phyloP scores from a whole-genome alignment of 2,329 filamentous ascomycete genomes.

The Fusarium sp. region DNA sequence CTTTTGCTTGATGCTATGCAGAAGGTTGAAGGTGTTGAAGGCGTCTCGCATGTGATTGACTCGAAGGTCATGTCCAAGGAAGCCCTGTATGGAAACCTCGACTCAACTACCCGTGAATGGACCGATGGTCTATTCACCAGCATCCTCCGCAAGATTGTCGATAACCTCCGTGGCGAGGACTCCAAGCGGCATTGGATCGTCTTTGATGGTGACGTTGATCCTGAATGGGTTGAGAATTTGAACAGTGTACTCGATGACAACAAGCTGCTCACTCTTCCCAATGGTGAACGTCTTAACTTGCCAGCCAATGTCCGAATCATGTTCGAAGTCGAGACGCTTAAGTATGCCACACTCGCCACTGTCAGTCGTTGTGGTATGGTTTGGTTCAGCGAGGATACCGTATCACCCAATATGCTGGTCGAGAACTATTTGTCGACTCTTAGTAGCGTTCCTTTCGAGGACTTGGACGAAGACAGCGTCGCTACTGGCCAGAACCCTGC shows the following conservation, averaged over 20 bases:
- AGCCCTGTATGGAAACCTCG: conserved; percentile 92
- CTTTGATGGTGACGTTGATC: conserved; percentile 98
- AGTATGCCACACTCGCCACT: conserved; percentile 97
- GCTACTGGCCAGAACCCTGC: conserved; percentile 80
- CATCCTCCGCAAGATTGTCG: conserved; percentile 97
- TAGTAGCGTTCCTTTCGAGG: conserved; percentile 87
- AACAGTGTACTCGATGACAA: conserved; percentile 99
- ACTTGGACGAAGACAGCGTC: conserved; percentile 92
- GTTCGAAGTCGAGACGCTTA: conserved; percentile 98
- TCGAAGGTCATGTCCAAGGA: conserved; percentile 99
- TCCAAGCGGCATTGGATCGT: conserved; percentile 99
- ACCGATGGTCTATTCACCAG: conserved; percentile 98
- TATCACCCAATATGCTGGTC: conserved; percentile 93
- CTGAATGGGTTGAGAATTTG: conserved; percentile 99
- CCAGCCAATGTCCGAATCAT: conserved; percentile 97
- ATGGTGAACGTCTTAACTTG: conserved; percentile 96
- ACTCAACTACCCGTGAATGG: conserved; percentile 98
- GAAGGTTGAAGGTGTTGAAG: conserved; percentile 89
- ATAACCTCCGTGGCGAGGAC: conserved; percentile 97
- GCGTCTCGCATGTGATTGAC: conserved; percentile 97
- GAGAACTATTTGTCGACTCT: conserved; percentile 89
- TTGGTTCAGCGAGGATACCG: conserved; percentile 99
- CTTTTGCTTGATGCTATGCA: conserved; percentile 91
- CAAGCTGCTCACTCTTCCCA: conserved; percentile 95
- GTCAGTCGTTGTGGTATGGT: conserved; percentile 99